These are phyloP conservation scores for Kluyveromyces sp. DNA, from an alignment of 1,139 yeast genomes.

Conservation along the genomic window DNA sequence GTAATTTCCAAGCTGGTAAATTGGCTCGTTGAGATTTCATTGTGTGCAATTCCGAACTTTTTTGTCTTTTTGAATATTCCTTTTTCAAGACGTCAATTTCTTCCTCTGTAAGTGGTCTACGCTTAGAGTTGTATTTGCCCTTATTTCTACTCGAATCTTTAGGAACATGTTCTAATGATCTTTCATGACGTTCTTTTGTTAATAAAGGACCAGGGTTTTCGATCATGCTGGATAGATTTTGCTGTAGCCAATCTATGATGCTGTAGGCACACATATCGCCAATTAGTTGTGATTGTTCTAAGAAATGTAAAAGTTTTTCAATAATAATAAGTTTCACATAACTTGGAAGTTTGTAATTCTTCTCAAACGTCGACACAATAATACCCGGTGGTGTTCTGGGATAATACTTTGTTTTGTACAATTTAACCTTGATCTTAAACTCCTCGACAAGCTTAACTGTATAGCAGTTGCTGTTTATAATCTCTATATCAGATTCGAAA, in stretches of 20 bases:
- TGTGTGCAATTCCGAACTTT: constrained; percentile 23
- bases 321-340: constrained; percentile 66
- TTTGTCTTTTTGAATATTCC: constrained; percentile 23
- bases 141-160: neutral
- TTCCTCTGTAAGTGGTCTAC: constrained; percentile 8
- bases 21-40: constrained; percentile 41
- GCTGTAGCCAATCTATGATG: constrained; percentile 69
- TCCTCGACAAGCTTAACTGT: constrained; percentile 16
- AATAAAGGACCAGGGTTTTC: constrained; percentile 69
- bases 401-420: constrained; percentile 46
- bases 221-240: constrained; percentile 47
- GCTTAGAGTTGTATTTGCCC: neutral
- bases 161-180: too few relatives aligned
- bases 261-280: constrained; percentile 67
- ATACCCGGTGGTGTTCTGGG: constrained; percentile 60
- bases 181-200: constrained; percentile 15
- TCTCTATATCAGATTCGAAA: constrained; percentile 34
- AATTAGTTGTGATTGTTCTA: constrained; percentile 36
- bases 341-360: constrained; percentile 52
- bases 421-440: constrained; percentile 38
- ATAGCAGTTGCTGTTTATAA: constrained; percentile 16
- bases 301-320: constrained; percentile 38
- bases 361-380: constrained; percentile 42
- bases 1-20: constrained; percentile 81
- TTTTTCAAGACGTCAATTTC: constrained; percentile 28